Percentiles rank a stretch among this genome's conserved stretches.
These are phyloP conservation scores for Neurospora africana DNA, from an alignment of 495 filamentous ascomycete genomes.

Conservation along the genomic window DNA sequence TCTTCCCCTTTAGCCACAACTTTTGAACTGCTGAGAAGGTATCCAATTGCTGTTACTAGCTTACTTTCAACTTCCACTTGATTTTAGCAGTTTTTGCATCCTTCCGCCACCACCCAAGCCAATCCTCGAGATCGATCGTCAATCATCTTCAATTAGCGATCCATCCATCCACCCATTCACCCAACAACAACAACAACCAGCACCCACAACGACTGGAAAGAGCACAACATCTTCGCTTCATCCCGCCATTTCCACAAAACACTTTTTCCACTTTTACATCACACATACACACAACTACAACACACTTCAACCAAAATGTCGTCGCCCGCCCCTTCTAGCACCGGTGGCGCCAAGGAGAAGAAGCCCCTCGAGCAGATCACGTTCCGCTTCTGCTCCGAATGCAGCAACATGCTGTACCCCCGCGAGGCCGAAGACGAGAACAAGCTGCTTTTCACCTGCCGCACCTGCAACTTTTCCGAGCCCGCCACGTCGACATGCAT, in stretches of 20 bases:
- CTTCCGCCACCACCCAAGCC: not conserved
- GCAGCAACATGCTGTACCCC: slow-evolving; percentile 96
- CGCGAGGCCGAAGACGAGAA: slow-evolving; percentile 65
- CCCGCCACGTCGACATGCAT: slow-evolving; percentile 76
- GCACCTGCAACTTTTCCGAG: slow-evolving; percentile 84
- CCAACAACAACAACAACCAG: no score
- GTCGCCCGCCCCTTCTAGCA: slow-evolving; percentile 47
- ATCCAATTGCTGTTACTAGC: not conserved
- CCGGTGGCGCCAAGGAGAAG: slow-evolving; percentile 36
- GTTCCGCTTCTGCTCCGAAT: slow-evolving; percentile 96
- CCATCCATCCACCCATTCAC: not conserved
- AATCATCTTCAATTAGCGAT: not conserved
- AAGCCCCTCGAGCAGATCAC: slow-evolving; percentile 66
- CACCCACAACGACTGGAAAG: not conserved
- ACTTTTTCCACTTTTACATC: not conserved
- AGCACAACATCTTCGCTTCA: not conserved
- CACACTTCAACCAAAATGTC: slow-evolving; percentile 35
- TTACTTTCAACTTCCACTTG: not conserved
- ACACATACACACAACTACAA: not conserved
- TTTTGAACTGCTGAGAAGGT: not conserved
- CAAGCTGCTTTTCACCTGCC: slow-evolving; percentile 54
- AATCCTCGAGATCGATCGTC: not conserved
- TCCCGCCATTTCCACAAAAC: not conserved
- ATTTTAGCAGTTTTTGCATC: not conserved
- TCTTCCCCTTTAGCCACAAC: not conserved